Base-by-base conservation (phyloP, 2,329 filamentous ascomycete genomes). In the Fusarium sp. region DNA sequence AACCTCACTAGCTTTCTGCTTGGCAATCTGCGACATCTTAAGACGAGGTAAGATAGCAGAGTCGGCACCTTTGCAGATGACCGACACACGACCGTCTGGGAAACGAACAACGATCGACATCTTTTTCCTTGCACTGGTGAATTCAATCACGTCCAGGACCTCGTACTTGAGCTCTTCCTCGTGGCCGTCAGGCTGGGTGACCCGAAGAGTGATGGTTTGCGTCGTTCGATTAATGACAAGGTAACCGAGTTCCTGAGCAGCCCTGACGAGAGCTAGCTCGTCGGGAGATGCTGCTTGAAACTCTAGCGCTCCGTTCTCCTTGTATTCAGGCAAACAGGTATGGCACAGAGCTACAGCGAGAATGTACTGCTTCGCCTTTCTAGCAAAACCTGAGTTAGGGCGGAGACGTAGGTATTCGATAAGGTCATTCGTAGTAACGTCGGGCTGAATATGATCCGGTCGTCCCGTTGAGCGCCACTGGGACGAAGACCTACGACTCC, bases 281-380 rank as follows among this genome's bases (percentile, higher is more conserved):
- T 98, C 95, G 0, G 95, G 95, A 0, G 95, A 98, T 1, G 95
- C 93, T 22, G 95, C 94, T 82, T 98, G 95, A 78, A 94, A 98
- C 13, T 92, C 89, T n/a, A 93, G 87, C 42, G 90, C 85, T 8
- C 92, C 94, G 76, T 92, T 87, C 14, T 80, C 87, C 30, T 79
- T 89, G 50, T 91, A 85, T 80, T 98, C 95, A 0, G 96, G 95
- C 30, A 98, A 85, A 79, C 95, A 98, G 2, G 95, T 97, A 80
- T 98, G 95, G 75, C 96, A 98, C 3, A 98, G 85, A 2, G 95
- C 94, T 77, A 98, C 88, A 1, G 92, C 93, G 8, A 98, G 86
- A 8, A 98, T 89, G 75, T 97, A 96, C 79, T 97, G 91, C 68
- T 92, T 92, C 2, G 92, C 93, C 78, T 94, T 95, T 67, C 89